Percentiles rank a stretch among this genome's conserved stretches.
phyloP scores from a whole-genome alignment of 169 alveolate genomes.

The Plasmodium gallinaceum region DNA sequence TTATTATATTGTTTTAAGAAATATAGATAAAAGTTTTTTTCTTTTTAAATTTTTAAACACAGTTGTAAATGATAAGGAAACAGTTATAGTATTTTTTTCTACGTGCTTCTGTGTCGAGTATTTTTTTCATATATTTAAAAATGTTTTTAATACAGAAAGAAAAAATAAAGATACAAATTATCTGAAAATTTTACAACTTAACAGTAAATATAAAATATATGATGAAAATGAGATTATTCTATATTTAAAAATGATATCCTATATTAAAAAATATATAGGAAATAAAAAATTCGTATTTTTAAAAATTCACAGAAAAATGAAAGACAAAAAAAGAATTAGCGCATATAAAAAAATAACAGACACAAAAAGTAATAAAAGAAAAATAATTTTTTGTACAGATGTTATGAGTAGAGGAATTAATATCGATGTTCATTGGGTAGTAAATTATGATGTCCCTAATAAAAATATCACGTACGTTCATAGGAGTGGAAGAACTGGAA shows the following conservation, averaged over 20 bases:
- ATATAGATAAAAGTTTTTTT: conserved; percentile 49
- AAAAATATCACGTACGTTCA: conserved; percentile 71
- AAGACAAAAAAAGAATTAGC: conserved; percentile 65
- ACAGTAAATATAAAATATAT: conserved; percentile 19
- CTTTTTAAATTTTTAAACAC: conserved; percentile 57
- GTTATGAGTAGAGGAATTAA: conserved; percentile 70
- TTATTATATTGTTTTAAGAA: conserved; percentile 45
- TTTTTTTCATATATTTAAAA: conserved; percentile 50
- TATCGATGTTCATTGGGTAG: conserved; percentile 59
- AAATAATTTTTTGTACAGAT: conserved; percentile 64
- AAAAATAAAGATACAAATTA: not conserved
- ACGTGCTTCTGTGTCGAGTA: conserved; percentile 64
- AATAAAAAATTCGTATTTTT: conserved; percentile 42
- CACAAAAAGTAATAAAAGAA: not conserved
- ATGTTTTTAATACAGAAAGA: conserved; percentile 15
- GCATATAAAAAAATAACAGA: conserved; percentile 38
- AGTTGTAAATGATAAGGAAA: conserved; percentile 34
- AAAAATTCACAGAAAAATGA: conserved; percentile 73
- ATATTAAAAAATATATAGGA: conserved; percentile 59
- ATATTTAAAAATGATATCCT: conserved; percentile 41
- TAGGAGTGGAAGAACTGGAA: conserved; percentile 70
- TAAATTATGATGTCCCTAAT: conserved; percentile 65
- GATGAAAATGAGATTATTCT: conserved; percentile 8
- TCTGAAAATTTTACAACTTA: not conserved
- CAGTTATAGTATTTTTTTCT: conserved; percentile 37